phyloP scores from a whole-genome alignment of 129 eudicot genomes.

The Chrysanthemum makinoi region DNA sequence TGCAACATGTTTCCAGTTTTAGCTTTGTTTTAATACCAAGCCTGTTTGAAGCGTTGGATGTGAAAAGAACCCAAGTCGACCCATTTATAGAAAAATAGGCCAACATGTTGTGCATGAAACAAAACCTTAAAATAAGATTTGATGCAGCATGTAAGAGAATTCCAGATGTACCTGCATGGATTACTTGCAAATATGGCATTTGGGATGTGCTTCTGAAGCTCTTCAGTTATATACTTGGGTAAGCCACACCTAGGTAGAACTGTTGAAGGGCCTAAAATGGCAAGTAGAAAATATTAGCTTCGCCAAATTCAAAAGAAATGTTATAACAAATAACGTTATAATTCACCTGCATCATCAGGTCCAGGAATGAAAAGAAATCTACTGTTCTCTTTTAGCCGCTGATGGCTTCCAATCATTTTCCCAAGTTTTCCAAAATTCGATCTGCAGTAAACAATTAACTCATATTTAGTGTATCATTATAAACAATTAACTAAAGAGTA shows the following conservation, averaged over 20 bases:
- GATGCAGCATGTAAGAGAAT: neutral
- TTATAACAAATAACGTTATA: neutral
- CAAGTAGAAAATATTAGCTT: conserved; percentile 5
- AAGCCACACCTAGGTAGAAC: conserved; percentile 81
- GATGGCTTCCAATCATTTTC: conserved; percentile 69
- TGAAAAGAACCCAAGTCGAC: too few species aligned
- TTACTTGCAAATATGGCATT: conserved; percentile 75
- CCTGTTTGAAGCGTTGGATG: too few species aligned
- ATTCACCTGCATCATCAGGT: conserved; percentile 82
- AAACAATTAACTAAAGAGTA: conserved; percentile 3
- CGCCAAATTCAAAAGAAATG: neutral
- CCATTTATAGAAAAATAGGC: neutral
- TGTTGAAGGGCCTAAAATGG: conserved; percentile 75
- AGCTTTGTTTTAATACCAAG: too few species aligned
- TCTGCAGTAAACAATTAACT: conserved; percentile 35
- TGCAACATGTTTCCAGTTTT: too few species aligned
- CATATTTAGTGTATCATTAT: neutral
- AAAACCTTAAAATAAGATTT: neutral
- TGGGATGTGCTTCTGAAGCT: conserved; percentile 71
- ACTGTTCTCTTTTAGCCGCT: conserved; percentile 68
- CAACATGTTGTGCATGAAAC: neutral
- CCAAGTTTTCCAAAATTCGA: conserved; percentile 81
- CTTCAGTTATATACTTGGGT: conserved; percentile 79
- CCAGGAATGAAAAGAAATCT: conserved; percentile 93
- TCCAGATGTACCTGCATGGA: conserved; percentile 79